Base-by-base conservation (phyloP, 345 rosid genomes). In the Populus nigra region DNA sequence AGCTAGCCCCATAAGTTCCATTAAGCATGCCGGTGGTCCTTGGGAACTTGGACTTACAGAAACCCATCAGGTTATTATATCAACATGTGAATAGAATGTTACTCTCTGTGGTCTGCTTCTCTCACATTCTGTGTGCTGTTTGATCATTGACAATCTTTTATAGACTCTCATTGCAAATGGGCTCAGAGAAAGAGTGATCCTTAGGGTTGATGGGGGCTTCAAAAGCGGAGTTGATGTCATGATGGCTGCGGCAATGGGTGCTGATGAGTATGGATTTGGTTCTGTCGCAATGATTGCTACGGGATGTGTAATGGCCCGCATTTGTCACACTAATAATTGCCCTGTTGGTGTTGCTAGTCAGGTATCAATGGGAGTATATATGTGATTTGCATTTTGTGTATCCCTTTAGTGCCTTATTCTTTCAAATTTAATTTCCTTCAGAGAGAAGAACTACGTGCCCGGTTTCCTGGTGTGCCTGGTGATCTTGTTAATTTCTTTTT, bases 321-420 rank as follows among this genome's bases (percentile, higher is more conserved):
- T 96, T 84, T 96, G 99, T 87, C 99, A 96, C 83, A 96, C 98
- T 75, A 96, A 96, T 84, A 96, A 96, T 87, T 96, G 99, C 80
- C 99, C 99, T 45, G 99, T 96, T 78, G 99, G 99, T 82, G 97
- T 93, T 90, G 98, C 98, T 66, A 96, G 98, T 87, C 98, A 96
- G 94, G 99, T 96, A 80, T 33, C 66, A 39, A 49, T 65, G 73
- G 53, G 80, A n/a, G 41, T 69, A 65, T 66, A 65, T 79, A 49
- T 74, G 39, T 41, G 43, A 3, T 49, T 80, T 62, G 65, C 65
- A 59, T 33, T 7, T 25, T 45, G 72, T 70, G 59, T 73, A 43
- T 66, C 71, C 25, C 25, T 50, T 22, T 63, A 33, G 18, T 63
- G 36, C 71, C 78, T 81, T n/a, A 73, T 80, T 69, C 67, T 73